Conservation (phyloP, 805 yeast genomes). For the Metschnikowia baotianmanensis region DNA sequence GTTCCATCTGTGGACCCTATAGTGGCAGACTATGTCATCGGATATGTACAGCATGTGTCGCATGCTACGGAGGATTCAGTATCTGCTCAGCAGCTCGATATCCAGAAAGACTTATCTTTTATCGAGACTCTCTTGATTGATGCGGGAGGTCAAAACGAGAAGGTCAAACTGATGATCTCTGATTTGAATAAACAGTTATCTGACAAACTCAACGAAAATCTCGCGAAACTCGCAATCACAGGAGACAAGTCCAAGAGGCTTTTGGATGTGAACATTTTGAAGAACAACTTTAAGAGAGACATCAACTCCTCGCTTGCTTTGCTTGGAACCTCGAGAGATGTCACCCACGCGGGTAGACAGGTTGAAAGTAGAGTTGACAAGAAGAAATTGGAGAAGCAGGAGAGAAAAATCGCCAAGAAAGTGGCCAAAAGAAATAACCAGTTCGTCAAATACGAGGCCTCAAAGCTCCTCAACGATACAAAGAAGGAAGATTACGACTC, state of each 20-base stretch:
- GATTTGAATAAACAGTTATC: constrained; percentile 48
- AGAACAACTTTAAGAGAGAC: constrained; percentile 62
- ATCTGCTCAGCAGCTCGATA: constrained; percentile 67
- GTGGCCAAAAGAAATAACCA: constrained; percentile 86
- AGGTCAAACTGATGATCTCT: constrained; percentile 49
- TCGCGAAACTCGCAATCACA: constrained; percentile 71
- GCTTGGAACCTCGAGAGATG: constrained; percentile 75
- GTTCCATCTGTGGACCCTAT: constrained; percentile 83
- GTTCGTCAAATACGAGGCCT: constrained; percentile 90
- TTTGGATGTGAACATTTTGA: constrained; percentile 69
- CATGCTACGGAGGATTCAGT: constrained; percentile 77
- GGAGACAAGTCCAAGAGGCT: constrained; percentile 89
- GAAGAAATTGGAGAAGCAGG: constrained; percentile 96
- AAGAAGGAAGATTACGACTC: constrained; percentile 83
- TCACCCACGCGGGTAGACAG: constrained; percentile 87
- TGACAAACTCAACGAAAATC: constrained; percentile 59
- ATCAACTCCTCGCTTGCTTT: constrained; percentile 72
- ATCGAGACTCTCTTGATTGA: constrained; percentile 61
- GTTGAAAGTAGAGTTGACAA: constrained; percentile 94
- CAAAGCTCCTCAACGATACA: constrained; percentile 70
- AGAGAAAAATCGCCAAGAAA: constrained; percentile 94
- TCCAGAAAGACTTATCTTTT: constrained; percentile 66
- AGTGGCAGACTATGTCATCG: constrained; percentile 86
- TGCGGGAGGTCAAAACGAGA: constrained; percentile 75
- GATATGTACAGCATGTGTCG: constrained; percentile 83